Conservation (phyloP, 1,284 basidiomycete genomes). For the Abortiporus biennis region DNA sequence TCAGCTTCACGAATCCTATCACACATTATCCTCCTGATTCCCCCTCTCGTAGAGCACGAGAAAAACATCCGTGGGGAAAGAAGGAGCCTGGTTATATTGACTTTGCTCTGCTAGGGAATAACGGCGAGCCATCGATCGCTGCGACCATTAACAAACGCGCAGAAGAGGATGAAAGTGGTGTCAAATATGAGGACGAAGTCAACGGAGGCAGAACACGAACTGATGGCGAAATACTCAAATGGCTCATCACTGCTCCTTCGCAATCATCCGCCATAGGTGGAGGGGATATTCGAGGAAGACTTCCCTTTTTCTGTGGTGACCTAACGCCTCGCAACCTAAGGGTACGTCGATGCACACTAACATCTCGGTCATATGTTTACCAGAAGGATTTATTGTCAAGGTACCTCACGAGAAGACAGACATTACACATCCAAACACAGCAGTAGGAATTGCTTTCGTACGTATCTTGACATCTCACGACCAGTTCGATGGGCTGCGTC, state of each 20-base stretch:
- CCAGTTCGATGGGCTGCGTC: neutral
- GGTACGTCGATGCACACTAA: conserved; percentile 30
- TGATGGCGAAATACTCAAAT: conserved; percentile 49
- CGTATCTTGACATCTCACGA: neutral
- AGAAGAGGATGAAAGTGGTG: conserved; percentile 23
- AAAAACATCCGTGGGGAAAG: conserved; percentile 44
- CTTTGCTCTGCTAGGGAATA: conserved; percentile 51
- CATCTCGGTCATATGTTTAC: neutral
- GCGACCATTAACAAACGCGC: conserved; percentile 48
- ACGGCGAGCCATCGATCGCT: conserved; percentile 33
- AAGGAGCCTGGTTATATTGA: conserved; percentile 56
- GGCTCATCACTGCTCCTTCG: conserved; percentile 44
- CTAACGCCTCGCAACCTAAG: conserved; percentile 51
- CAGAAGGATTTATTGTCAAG: neutral
- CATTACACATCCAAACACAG: conserved; percentile 2
- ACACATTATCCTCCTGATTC: conserved; percentile 44
- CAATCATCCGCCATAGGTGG: neutral
- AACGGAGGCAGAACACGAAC: conserved; percentile 44
- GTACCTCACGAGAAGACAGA: conserved; percentile 3
- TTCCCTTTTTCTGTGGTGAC: conserved; percentile 74
- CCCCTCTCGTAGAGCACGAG: conserved; percentile 35
- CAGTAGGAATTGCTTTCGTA: neutral
- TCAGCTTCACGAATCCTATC: conserved; percentile 51
- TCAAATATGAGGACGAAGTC: conserved; percentile 36
- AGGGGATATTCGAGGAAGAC: conserved; percentile 22